Percentiles rank a stretch among this genome's conserved stretches.
These are phyloP conservation scores for Beta lomatogona DNA, from an alignment of 179 eudicot genomes.

Conservation along the genomic window DNA sequence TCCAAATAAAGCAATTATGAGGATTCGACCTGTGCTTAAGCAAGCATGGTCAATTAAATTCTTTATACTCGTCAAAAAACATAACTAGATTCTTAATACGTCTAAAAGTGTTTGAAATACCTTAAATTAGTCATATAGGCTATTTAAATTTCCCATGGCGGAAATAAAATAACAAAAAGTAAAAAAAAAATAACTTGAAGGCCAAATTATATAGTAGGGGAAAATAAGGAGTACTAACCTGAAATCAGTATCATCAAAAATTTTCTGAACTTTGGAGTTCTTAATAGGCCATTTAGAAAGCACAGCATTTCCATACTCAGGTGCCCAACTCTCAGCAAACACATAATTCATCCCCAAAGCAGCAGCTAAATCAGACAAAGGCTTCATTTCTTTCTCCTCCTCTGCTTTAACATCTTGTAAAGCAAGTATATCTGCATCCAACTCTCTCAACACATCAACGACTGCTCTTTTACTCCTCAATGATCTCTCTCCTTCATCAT, in stretches of 20 bases:
- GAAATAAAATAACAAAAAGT: background rate
- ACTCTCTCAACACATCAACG: conserved; percentile 69
- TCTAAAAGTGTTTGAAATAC: too few relatives aligned
- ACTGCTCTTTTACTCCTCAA: conserved; percentile 40
- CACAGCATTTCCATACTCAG: conserved; percentile 86
- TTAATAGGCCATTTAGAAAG: conserved; percentile 86
- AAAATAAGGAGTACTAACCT: conserved; percentile 41
- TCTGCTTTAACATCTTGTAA: conserved; percentile 89
- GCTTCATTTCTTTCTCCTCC: conserved; percentile 80
- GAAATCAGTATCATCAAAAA: conserved; percentile 82
- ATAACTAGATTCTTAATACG: too few relatives aligned
- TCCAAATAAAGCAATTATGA: too few relatives aligned
- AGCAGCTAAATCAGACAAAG: conserved; percentile 69
- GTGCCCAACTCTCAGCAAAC: conserved; percentile 97
- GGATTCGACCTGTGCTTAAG: too few relatives aligned
- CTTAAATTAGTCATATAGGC: too few relatives aligned
- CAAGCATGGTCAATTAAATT: too few relatives aligned
- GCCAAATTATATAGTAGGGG: background rate
- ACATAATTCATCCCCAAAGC: conserved; percentile 86
- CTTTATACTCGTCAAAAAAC: too few relatives aligned
- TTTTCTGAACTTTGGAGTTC: conserved; percentile 60
- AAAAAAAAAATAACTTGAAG: background rate
- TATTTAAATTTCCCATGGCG: too few relatives aligned
- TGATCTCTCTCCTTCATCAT: background rate
- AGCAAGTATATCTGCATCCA: conserved; percentile 77